Conservation (phyloP, 1,139 yeast genomes). For the Diutina scorzettiae region DNA sequence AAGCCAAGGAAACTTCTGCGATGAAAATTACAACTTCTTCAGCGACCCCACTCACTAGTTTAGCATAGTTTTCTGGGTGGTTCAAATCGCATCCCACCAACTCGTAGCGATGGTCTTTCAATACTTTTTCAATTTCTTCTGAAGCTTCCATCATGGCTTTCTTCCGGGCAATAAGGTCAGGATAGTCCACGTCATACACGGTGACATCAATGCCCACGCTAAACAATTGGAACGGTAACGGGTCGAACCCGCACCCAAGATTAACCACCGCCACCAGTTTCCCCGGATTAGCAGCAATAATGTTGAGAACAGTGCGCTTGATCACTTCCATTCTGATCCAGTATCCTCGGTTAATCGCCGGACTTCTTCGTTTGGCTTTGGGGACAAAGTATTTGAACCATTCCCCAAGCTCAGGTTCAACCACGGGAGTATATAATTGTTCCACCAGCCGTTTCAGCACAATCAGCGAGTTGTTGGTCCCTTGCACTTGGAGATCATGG, state of each 20-base stretch:
- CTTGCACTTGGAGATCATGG: constrained; percentile 60
- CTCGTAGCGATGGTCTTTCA: constrained; percentile 37
- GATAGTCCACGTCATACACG: constrained; percentile 67
- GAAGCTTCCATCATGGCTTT: constrained; percentile 33
- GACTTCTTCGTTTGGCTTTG: constrained; percentile 59
- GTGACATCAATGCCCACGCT: constrained; percentile 18
- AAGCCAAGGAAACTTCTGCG: constrained; percentile 77
- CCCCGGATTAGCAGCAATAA: constrained; percentile 15
- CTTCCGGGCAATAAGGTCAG: constrained; percentile 50
- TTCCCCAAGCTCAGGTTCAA: constrained; percentile 24
- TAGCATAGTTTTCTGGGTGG: constrained; percentile 28
- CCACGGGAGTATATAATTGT: constrained; percentile 36
- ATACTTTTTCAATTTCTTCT: constrained; percentile 34
- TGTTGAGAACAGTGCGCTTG: constrained; percentile 35
- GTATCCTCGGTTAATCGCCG: constrained; percentile 74
- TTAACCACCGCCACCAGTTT: constrained; percentile 38
- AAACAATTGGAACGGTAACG: constrained; percentile 59
- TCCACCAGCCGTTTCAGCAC: constrained; percentile 79
- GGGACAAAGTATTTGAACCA: constrained; percentile 55
- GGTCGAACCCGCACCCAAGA: constrained; percentile 77
- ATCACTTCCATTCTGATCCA: constrained; percentile 75
- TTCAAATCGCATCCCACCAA: constrained; percentile 68
- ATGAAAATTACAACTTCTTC: constrained; percentile 34
- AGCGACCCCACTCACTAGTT: constrained; percentile 17
- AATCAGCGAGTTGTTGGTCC: constrained; percentile 74